Conservation (phyloP, 441 rosid species). For the Populus hybrid region DNA sequence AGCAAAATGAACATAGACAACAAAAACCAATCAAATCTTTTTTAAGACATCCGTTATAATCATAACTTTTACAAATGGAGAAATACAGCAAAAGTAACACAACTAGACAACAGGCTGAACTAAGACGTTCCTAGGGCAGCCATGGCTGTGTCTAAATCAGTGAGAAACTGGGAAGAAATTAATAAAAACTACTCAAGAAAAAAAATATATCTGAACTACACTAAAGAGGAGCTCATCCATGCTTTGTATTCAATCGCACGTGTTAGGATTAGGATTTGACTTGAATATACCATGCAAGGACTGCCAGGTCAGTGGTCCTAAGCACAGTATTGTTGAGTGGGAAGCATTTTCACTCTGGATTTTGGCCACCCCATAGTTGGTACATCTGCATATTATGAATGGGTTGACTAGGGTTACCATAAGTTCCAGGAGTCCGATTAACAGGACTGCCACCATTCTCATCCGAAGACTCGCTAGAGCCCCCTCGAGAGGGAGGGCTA, state of each 20-base stretch:
- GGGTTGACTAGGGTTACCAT: slow-evolving; percentile 45
- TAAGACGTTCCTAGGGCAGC: not conserved
- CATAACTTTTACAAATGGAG: not conserved
- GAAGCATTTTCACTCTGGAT: slow-evolving; percentile 46
- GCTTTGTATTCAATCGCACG: slow-evolving; percentile 20
- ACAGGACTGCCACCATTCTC: slow-evolving; percentile 64
- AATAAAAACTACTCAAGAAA: slow-evolving; percentile 17
- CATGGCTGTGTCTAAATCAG: not conserved
- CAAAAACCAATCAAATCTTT: not conserved
- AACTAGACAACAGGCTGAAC: not conserved
- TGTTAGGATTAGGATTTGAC: slow-evolving; percentile 31
- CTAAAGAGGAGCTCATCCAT: slow-evolving; percentile 24
- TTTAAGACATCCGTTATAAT: not conserved
- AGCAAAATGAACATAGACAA: not conserved
- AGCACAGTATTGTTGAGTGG: slow-evolving; percentile 14
- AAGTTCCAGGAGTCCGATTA: slow-evolving; percentile 44
- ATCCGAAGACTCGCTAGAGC: slow-evolving; percentile 73
- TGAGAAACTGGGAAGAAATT: not conserved
- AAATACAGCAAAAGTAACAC: not conserved
- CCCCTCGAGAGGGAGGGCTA: slow-evolving; percentile 74
- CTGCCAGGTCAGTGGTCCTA: slow-evolving; percentile 18
- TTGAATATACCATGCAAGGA: slow-evolving; percentile 24
- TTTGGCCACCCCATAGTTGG: slow-evolving; percentile 68
- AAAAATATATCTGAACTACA: slow-evolving; percentile 1
- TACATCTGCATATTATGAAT: slow-evolving; percentile 72